phyloP scores from a whole-genome alignment of 331 rosid genomes.

The Malus hybrid region DNA sequence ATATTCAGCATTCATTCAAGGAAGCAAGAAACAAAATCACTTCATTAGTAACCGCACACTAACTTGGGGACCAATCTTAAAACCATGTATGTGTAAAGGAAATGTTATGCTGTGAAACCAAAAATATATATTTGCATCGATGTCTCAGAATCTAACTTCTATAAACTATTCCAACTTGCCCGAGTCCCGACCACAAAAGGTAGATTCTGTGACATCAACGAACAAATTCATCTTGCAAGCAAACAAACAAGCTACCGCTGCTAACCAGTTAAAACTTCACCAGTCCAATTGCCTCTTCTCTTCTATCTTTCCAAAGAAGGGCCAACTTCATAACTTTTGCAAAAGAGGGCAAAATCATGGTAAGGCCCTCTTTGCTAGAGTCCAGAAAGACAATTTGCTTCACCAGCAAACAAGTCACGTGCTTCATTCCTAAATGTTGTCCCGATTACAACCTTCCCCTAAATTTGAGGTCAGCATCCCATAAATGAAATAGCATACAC shows the following conservation, averaged over 20 bases:
- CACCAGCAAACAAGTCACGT: background rate
- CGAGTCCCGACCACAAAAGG: background rate
- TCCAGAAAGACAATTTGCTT: background rate
- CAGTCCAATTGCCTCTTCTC: background rate
- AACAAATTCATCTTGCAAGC: background rate
- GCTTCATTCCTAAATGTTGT: background rate
- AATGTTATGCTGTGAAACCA: background rate
- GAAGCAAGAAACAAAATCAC: background rate
- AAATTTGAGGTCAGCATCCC: background rate
- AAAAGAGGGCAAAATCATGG: background rate
- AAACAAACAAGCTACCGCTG: background rate
- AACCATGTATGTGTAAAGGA: background rate
- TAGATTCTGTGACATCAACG: too few relatives aligned
- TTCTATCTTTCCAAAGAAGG: background rate
- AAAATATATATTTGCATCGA: too few relatives aligned
- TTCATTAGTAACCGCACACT: background rate
- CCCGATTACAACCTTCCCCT: background rate
- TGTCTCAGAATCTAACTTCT: background rate
- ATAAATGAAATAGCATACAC: background rate
- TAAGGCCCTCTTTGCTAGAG: background rate
- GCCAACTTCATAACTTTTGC: background rate
- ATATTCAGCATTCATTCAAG: background rate
- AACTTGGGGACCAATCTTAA: background rate
- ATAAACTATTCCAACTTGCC: background rate
- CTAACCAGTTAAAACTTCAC: too few relatives aligned